Evolutionary conservation across 2,329 filamentous ascomycete species (phyloP), one percentile per base, ranked within the genome.

Genomic region (Ascochyta lentis): DNA sequence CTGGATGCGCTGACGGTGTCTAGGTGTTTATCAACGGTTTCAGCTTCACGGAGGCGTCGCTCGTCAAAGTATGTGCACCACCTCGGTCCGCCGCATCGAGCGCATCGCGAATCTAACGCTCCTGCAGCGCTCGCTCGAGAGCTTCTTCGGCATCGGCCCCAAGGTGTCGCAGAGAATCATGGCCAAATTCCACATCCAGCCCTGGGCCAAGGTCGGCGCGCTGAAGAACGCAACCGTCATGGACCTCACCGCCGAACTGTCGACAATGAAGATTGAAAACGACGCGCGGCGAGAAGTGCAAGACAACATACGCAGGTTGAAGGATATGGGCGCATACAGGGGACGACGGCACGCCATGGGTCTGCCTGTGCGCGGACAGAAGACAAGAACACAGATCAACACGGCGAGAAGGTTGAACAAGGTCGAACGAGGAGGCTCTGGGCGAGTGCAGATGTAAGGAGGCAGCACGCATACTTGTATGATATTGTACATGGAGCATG

Each of bases 271-370:
- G 57, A 91, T 98, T 68, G 95, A 97, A 77, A 96, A 90, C 76
- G 93, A 98, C 69, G 83, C 96, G 61, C 83, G 87, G 69, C 85
- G 89, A 72, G 80, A 91, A 56, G 79, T 97, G 34, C 84, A 89
- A 68, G 91, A 96, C 45, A 95, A 98, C 71, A 96, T 99, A 66
- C 83, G 83, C 73, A 83, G 94, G 56, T 71, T 99, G 76, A 91
- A 90, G 74, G 93, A 97, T 69, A 97, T 96, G 81, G 93, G 93
- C 45, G 88, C 89, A 4, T 96, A 96, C 73, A 83, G 95, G 49
- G 95, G 95, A 63, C 88, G 90, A 75, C 83, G 95, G 64, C 95
- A 99, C 81, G 94, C 94, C 54, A 93, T 98, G 89, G 86, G 89
- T 58, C 78, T 98, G 79, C 95, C 95, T 4, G 94, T 95, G 49